phyloP scores from a whole-genome alignment of 441 rosid species.

The Aquilaria agallochum region DNA sequence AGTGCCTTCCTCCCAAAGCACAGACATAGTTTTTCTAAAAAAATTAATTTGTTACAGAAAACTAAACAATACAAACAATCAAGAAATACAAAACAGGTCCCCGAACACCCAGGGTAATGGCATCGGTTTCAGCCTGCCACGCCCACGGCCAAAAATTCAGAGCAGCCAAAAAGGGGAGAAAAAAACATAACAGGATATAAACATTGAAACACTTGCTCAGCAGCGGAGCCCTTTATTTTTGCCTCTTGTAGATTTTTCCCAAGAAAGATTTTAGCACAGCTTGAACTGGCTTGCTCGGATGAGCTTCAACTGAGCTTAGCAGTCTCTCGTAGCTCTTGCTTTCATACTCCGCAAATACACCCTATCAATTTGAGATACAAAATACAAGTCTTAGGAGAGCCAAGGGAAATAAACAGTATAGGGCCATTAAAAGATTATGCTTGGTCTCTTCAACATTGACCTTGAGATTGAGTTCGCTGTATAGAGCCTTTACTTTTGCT shows the following conservation, averaged over 20 bases:
- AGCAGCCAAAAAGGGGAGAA: no score
- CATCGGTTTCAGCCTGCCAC: no score
- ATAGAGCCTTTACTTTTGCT: slow-evolving; percentile 67
- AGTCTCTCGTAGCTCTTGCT: slow-evolving; percentile 71
- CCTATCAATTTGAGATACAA: slow-evolving; percentile 27
- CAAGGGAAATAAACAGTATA: neutral
- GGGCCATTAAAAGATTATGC: slow-evolving; percentile 10
- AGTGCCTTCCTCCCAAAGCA: no score
- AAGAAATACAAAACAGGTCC: no score
- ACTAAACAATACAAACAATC: no score
- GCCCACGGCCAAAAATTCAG: no score
- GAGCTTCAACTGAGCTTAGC: slow-evolving; percentile 54
- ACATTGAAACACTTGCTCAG: no score
- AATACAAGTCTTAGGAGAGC: neutral
- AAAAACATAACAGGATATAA: no score
- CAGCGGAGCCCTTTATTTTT: slow-evolving; percentile 33
- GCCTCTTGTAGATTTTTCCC: slow-evolving; percentile 91
- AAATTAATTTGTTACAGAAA: no score
- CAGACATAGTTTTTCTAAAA: no score
- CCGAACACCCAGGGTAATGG: no score
- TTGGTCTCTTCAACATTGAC: slow-evolving; percentile 22
- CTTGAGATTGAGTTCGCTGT: slow-evolving; percentile 70
- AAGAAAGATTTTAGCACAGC: slow-evolving; percentile 80
- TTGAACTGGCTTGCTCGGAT: slow-evolving; percentile 67
- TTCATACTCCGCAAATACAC: slow-evolving; percentile 65